Percentiles rank a stretch among this genome's conserved stretches.
phyloP scores from a whole-genome alignment of 805 yeast species.

The Torulaspora indica region DNA sequence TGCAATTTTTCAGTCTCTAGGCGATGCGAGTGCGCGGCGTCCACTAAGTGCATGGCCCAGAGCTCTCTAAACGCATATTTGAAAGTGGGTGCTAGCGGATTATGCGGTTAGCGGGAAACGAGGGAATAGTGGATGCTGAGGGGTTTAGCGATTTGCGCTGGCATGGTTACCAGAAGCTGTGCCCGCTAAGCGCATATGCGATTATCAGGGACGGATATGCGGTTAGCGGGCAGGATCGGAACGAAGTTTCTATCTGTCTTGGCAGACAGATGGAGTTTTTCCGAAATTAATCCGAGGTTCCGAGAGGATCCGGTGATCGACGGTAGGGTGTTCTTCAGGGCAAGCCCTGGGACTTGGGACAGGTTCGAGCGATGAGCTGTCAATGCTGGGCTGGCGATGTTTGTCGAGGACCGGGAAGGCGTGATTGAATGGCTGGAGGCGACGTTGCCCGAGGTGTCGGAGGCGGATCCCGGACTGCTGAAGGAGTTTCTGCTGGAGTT shows the following conservation, averaged over 20 bases:
- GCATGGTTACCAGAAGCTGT: neutral
- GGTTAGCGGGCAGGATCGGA: constrained; percentile 12
- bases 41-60: no score
- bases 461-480: constrained; percentile 1
- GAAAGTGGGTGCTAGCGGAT: constrained; percentile 1
- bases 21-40: constrained; percentile 4
- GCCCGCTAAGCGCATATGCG: neutral
- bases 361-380: neutral
- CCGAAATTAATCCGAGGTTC: neutral
- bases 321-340: no score
- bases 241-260: neutral
- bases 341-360: no score
- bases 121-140: constrained; percentile 6
- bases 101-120: constrained; percentile 14
- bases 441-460: constrained; percentile 1
- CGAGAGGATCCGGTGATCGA: neutral
- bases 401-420: neutral
- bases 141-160: neutral
- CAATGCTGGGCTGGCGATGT: neutral
- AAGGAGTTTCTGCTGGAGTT: constrained; percentile 7
- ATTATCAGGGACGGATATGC: constrained; percentile 13
- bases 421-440: constrained; percentile 4
- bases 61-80: constrained; percentile 2
- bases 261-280: neutral
- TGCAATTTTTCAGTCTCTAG: neutral